phyloP scores from a whole-genome alignment of 1,284 basidiomycete species.

The Ceraceosorus bombacis region DNA sequence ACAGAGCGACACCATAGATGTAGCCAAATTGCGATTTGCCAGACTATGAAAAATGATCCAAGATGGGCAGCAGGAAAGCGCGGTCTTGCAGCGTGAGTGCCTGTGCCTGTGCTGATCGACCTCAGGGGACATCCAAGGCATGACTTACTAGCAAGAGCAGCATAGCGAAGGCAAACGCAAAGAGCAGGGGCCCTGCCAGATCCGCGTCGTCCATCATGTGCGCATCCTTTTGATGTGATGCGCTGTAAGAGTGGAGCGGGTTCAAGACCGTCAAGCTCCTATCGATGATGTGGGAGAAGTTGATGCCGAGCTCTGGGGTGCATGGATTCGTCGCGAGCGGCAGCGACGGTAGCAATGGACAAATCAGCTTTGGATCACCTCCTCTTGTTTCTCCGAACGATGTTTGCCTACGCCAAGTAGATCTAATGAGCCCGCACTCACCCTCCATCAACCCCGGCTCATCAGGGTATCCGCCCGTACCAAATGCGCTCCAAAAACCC shows the following conservation, averaged over 20 bases:
- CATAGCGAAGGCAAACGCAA: slow-evolving; percentile 66
- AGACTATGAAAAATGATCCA: slow-evolving; percentile 57
- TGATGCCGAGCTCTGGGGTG: slow-evolving; percentile 81
- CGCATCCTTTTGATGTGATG: slow-evolving; percentile 57
- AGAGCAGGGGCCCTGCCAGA: slow-evolving; percentile 88
- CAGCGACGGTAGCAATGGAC: no score
- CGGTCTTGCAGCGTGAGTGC: no score
- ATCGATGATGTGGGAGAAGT: slow-evolving; percentile 86
- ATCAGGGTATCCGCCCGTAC: slow-evolving; percentile 46
- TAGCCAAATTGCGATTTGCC: slow-evolving; percentile 98
- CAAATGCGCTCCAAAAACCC: slow-evolving; percentile 44
- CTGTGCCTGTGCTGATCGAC: no score
- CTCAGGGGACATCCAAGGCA: no score
- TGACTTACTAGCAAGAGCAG: slow-evolving; percentile 28
- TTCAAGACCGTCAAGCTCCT: slow-evolving; percentile 95
- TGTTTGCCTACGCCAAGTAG: not conserved
- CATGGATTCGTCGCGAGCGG: no score
- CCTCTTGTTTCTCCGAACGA: no score
- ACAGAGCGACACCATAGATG: slow-evolving; percentile 92
- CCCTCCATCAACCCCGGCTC: slow-evolving; percentile 46
- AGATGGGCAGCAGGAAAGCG: not conserved
- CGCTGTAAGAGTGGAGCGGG: slow-evolving; percentile 65
- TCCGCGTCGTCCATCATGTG: slow-evolving; percentile 99
- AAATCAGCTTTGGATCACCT: no score
- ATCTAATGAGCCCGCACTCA: slow-evolving; percentile 4